phyloP scores from a whole-genome alignment of 176 grass and related monocot genomes.

The Calamus simplicifolius region DNA sequence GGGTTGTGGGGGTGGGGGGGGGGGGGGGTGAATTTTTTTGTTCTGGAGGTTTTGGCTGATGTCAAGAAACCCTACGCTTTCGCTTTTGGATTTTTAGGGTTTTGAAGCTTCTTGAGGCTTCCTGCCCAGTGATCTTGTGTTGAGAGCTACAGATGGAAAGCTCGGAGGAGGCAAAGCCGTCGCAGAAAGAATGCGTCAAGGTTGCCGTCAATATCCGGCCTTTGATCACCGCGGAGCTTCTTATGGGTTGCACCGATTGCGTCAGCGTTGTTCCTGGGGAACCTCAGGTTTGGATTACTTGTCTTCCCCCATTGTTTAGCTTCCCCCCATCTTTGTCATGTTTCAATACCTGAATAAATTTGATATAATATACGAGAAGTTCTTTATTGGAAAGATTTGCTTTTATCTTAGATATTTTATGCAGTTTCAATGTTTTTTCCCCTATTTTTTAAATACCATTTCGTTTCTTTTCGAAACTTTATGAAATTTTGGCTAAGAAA shows the following conservation, averaged over 20 bases:
- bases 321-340: not conserved
- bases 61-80: too few relatives aligned
- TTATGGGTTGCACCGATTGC: slow-evolving; percentile 71
- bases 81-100: too few relatives aligned
- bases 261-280: slow-evolving; percentile 62
- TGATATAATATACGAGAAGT: too few relatives aligned
- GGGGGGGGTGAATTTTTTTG: too few relatives aligned
- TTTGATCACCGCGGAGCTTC: slow-evolving; percentile 80
- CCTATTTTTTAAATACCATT: too few relatives aligned
- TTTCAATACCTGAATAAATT: not conserved
- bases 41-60: not conserved
- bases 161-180: slow-evolving; percentile 27
- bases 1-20: too few relatives aligned
- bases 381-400: too few relatives aligned
- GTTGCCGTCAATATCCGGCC: slow-evolving; percentile 89
- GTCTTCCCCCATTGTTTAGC: not conserved
- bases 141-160: slow-evolving; percentile 40
- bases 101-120: too few relatives aligned
- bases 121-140: slow-evolving; percentile 1
- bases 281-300: slow-evolving; percentile 59
- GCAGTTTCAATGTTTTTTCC: too few relatives aligned
- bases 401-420: too few relatives aligned
- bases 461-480: too few relatives aligned
- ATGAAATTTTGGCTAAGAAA: too few relatives aligned
- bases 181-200: slow-evolving; percentile 69